Conservation (phyloP, 768 basidiomycete species). For the Vararia minispora region DNA sequence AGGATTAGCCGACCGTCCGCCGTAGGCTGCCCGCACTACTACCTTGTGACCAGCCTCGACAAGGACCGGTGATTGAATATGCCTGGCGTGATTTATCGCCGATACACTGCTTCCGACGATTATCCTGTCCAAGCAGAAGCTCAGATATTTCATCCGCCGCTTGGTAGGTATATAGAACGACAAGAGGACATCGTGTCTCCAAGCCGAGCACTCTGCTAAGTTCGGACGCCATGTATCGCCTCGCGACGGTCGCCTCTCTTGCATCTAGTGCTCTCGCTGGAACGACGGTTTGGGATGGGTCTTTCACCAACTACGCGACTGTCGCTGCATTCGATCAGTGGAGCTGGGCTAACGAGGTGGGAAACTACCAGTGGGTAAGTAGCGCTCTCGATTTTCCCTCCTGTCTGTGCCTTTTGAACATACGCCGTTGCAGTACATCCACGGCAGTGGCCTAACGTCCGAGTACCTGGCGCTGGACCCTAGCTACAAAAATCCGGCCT, state of each 20-base stretch:
- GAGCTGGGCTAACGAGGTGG: constrained; percentile 43
- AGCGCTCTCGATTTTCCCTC: no score
- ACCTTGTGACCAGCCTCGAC: no score
- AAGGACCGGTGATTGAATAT: not conserved
- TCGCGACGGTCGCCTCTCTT: constrained; percentile 15
- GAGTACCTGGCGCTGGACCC: constrained; percentile 40
- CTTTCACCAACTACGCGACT: constrained; percentile 36
- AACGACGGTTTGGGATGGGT: constrained; percentile 43
- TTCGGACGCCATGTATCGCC: constrained; percentile 21
- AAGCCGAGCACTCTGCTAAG: no score
- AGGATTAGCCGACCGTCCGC: no score
- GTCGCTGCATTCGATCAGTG: constrained; percentile 42
- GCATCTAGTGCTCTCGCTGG: constrained; percentile 30
- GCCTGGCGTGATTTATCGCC: constrained; percentile 5
- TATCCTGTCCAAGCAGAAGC: not conserved
- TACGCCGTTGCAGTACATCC: constrained; percentile 29
- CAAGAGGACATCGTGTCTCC: no score
- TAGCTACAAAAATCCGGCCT: constrained; percentile 49
- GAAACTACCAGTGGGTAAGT: constrained; percentile 45
- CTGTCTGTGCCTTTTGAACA: not conserved
- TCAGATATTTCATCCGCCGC: no score
- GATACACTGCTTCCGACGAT: constrained; percentile 9
- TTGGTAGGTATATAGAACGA: no score
- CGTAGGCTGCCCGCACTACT: no score
- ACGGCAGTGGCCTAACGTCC: constrained; percentile 40